These are phyloP conservation scores for Pyrenophora teres DNA, from an alignment of 2,329 filamentous ascomycete genomes.

Conservation along the genomic window DNA sequence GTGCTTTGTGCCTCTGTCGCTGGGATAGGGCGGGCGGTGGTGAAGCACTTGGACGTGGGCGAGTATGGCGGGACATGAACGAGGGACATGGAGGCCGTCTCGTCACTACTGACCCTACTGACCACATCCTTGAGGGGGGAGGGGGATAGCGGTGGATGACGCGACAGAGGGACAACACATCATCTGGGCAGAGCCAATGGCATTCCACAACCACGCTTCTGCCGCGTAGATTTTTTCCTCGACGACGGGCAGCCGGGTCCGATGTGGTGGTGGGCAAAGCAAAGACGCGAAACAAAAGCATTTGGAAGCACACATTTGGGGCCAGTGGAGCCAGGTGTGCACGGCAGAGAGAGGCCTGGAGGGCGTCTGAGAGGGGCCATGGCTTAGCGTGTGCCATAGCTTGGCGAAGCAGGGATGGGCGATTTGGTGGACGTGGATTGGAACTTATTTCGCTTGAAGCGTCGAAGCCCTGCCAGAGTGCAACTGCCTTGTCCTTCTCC, in stretches of 20 bases:
- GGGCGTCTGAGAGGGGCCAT: background rate
- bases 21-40: conserved; percentile 3
- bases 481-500: conserved; percentile 21
- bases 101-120: background rate
- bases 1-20: conserved; percentile 2
- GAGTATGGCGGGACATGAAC: background rate
- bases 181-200: conserved; percentile 21
- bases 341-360: background rate
- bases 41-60: conserved; percentile 4
- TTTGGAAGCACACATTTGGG: background rate
- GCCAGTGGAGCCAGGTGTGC: background rate
- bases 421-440: conserved; percentile 8
- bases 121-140: too few relatives aligned
- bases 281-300: conserved; percentile 18
- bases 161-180: conserved; percentile 34
- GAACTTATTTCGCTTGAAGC: conserved; percentile 27
- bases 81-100: background rate
- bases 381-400: conserved; percentile 2
- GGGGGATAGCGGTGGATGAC: conserved; percentile 26
- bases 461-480: conserved; percentile 14
- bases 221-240: conserved; percentile 9
- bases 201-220: conserved; percentile 1
- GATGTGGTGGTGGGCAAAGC: conserved; percentile 17
- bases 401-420: conserved; percentile 15
- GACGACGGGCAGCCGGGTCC: conserved; percentile 1